Evolutionary conservation across 495 filamentous ascomycete genomes (phyloP).

Genomic region (Penicillium steckii): DNA sequence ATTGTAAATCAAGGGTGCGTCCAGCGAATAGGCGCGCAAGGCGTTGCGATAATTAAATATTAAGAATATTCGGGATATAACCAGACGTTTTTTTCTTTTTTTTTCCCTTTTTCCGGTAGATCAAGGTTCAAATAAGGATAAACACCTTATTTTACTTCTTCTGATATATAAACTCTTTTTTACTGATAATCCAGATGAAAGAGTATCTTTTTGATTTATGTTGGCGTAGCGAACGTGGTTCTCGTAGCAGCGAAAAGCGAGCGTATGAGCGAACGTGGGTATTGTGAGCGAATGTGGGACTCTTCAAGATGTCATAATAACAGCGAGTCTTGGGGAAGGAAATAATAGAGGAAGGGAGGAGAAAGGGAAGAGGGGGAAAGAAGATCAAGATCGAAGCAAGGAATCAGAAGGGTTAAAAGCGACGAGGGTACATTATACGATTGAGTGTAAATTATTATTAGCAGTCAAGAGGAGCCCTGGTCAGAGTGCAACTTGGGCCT

Average conservation of each 20-base stretch:
- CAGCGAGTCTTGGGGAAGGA: conserved; percentile 16
- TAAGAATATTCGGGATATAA: conserved; percentile 23
- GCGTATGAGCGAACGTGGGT: conserved; percentile 44
- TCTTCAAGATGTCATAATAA: conserved; percentile 38
- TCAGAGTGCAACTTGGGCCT: conserved; percentile 26
- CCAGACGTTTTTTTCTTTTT: conserved; percentile 7
- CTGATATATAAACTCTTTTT: conserved; percentile 6
- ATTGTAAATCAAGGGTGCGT: conserved; percentile 10
- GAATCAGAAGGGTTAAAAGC: conserved; percentile 31
- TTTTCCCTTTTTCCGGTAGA: conserved; percentile 10
- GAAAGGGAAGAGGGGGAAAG: conserved; percentile 18
- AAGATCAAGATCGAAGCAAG: conserved; percentile 19
- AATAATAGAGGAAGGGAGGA: conserved; percentile 11
- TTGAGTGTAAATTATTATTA: conserved; percentile 26
- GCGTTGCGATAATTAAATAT: conserved; percentile 22
- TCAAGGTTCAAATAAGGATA: neutral
- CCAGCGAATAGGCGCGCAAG: conserved; percentile 19
- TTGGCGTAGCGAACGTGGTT: conserved; percentile 46
- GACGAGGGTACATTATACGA: conserved; percentile 21
- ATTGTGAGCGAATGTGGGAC: conserved; percentile 39
- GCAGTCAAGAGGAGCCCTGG: conserved; percentile 19
- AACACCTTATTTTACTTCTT: conserved; percentile 5
- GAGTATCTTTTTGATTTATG: conserved; percentile 7
- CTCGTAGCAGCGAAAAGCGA: conserved; percentile 45
- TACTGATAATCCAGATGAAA: neutral